phyloP scores from a whole-genome alignment of 139 green algal genomes.

The Picochlorum sp. region DNA sequence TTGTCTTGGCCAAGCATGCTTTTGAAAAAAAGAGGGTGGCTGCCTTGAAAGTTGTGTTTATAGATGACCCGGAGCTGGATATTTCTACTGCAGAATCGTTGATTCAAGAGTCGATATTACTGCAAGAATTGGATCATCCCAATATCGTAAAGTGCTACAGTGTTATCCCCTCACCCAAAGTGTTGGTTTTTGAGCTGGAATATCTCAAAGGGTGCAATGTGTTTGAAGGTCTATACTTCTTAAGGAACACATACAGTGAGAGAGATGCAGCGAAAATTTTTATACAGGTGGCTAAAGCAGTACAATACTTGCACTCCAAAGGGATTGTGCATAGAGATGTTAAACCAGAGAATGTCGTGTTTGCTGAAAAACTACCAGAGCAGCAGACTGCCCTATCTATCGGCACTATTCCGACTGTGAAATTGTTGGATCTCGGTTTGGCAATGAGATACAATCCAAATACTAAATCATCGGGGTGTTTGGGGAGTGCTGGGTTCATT shows the following conservation, averaged over 20 bases:
- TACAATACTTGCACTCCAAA: constrained; percentile 33
- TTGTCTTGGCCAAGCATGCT: constrained; percentile 34
- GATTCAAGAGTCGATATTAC: constrained; percentile 41
- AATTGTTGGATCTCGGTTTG: constrained; percentile 49
- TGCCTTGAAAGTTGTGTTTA: constrained; percentile 44
- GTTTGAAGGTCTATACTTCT: constrained; percentile 30
- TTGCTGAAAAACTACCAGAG: constrained; percentile 1
- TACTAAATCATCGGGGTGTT: constrained; percentile 5
- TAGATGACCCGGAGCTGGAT: background rate
- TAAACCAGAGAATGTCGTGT: constrained; percentile 52
- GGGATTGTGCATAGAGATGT: constrained; percentile 44
- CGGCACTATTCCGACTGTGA: constrained; percentile 14
- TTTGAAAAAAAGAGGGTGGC: constrained; percentile 15
- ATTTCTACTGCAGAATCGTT: background rate
- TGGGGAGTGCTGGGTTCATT: constrained; percentile 45
- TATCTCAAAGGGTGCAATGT: constrained; percentile 38
- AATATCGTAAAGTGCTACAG: constrained; percentile 59
- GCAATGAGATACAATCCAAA: constrained; percentile 17
- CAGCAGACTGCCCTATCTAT: too few relatives aligned
- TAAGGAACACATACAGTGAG: constrained; percentile 42
- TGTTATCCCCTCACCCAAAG: constrained; percentile 27
- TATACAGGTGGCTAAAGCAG: constrained; percentile 28
- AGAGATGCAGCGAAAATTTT: constrained; percentile 35
- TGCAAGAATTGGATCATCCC: constrained; percentile 56
- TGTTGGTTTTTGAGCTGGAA: constrained; percentile 44